A percentile compares a stretch with the other conserved stretches of the same genome.
Evolutionary conservation across 2,329 filamentous ascomycete species (phyloP).

Genomic region (Nemania sp.): DNA sequence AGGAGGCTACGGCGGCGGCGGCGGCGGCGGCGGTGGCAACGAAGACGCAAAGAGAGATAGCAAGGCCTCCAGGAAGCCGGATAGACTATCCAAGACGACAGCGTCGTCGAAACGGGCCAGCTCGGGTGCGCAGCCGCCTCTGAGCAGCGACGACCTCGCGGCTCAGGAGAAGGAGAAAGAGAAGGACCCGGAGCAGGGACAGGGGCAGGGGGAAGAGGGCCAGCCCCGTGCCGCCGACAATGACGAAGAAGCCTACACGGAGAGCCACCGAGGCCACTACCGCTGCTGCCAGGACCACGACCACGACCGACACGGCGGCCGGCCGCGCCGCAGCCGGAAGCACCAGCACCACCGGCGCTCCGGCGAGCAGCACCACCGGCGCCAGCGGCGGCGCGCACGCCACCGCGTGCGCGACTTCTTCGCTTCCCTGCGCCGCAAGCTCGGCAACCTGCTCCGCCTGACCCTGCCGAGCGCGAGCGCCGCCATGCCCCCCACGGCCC

Average conservation of each 20-base stretch:
- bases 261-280: conserved; percentile 2
- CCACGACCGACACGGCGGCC: not conserved
- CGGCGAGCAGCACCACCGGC: conserved; percentile 14
- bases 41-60: not conserved
- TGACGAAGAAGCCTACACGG: not conserved
- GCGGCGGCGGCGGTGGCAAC: too few species aligned
- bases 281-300: not conserved
- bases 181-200: too few species aligned
- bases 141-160: not conserved
- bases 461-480: not conserved
- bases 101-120: not conserved
- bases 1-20: too few species aligned
- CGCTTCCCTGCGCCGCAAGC: conserved; percentile 17
- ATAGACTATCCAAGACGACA: not conserved
- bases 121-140: conserved; percentile 8
- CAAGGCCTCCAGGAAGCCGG: not conserved
- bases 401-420: conserved; percentile 21
- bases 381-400: conserved; percentile 12
- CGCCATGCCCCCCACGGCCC: not conserved
- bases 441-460: conserved; percentile 14
- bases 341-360: conserved; percentile 20
- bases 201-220: not conserved
- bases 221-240: too few species aligned
- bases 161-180: too few species aligned
- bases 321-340: conserved; percentile 16